Base-by-base conservation (phyloP, 352 stramenopile genomes). In the Pythium apleroticum region DNA sequence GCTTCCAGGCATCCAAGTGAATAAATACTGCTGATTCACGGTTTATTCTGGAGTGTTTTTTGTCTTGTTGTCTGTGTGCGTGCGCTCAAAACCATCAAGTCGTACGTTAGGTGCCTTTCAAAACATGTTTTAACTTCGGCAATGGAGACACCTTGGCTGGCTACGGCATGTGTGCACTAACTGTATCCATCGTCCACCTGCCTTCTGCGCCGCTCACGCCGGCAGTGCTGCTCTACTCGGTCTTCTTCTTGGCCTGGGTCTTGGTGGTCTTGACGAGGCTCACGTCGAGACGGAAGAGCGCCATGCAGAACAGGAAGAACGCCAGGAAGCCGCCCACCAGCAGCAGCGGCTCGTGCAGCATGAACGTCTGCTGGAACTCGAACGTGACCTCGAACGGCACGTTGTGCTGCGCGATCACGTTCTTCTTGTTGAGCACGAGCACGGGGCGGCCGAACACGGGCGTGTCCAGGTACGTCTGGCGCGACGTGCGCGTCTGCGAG, bases 391-490 rank as follows among this genome's bases (percentile, higher is more conserved):
- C 76, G 53, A 96, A 90, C 22, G 83, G 81, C 66, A 93, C 75
- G 63, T 96, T 95, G 75, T 96, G 88, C 46, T 81, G 69, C 43
- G 81, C 77, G 37, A 96, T 78, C 24, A 97, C 77, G 68, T 97
- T 97, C 68, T 84, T 81, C 73, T 93, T 94, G 61, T 76, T 68
- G 49, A 97, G 60, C 65, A 95, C 79, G 41, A 96, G 56, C 55
- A 97, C 89, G 50, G 84, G 86, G 15, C 89, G 84, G 25, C 89
- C 89, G 30, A 93, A 80, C 1, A 78, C 69, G 20, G 86, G 76
- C 55, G 88, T 93, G 78, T 96, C 88, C 71, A 96, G 59, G 73
- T 95, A 96, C 63, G 86, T 95, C 66, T 91, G 86, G 24, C 86
- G 86, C 35, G 72, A 78, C 56, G 86, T 89, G 53, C 84, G 65